Base-by-base conservation (phyloP, 768 basidiomycete species). In the Boletus rubroflammeus region DNA sequence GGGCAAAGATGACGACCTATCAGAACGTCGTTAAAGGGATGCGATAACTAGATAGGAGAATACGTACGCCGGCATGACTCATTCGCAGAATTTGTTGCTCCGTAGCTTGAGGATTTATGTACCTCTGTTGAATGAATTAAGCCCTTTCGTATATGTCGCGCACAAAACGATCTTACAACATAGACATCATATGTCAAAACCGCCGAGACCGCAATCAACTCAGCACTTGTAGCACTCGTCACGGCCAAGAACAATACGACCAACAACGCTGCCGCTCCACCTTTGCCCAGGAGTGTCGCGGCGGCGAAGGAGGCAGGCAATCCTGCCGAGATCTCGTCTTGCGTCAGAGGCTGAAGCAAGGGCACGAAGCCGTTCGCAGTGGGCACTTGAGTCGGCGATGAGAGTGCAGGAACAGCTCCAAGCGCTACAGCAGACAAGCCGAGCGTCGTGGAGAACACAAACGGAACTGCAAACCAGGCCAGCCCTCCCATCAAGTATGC, bases 391-490 rank as follows among this genome's bases (percentile, higher is more conserved):
- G 65, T 61, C 21, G 62, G 60, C 6, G 68, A 69, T 13, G 60
- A 70, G 2, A 61, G 23, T 0, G 68, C 57, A 19, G 68, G 68
- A 21, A 69, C 76, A 39, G 76, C 83, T 17, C 73, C 76, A 15
- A 98, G 79, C 0, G 94, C 95, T 6, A 93, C 88, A 5, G 91
- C 93, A 14, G 91, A 81, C 2, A 98, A 78, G 9, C 95, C 95
- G 38, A 97, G 81, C 2, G 89, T 90, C 0, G 90, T 94, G 1
- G 94, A 87, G 61, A 98, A 83, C 7, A 81, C 80, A 68, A 94
- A 91, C 0, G 92, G 92, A 55, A 94, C 92, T 1, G 88, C 83
- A 64, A 95, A 93, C 94, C 95, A 97, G 2, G 91, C 88, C 8
- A 94, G 67, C 3, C 93, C 94, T 41, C 94, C 95, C 8, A 93